Conservation (phyloP, 192 early-diverging fungal species). For the Mortierella claussenii region DNA sequence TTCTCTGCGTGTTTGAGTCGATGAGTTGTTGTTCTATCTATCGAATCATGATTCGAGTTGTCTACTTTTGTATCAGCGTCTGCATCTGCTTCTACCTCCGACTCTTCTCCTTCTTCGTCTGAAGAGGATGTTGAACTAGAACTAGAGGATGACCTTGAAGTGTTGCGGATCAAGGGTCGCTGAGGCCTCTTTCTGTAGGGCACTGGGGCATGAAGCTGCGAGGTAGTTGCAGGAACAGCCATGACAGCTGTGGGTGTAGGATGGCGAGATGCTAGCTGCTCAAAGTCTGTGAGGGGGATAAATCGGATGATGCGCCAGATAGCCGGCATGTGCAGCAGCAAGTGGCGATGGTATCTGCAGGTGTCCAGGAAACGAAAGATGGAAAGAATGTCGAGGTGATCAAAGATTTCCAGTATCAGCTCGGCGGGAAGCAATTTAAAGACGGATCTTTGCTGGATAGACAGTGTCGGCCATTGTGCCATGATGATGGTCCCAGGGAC, state of each 20-base stretch:
- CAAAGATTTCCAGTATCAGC: constrained; percentile 50
- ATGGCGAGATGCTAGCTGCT: not conserved
- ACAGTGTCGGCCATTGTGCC: too few relatives aligned
- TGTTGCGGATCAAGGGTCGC: not conserved
- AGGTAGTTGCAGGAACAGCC: not conserved
- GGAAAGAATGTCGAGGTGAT: constrained; percentile 57
- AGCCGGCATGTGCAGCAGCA: constrained; percentile 50
- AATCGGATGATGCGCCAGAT: constrained; percentile 57
- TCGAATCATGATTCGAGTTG: too few relatives aligned
- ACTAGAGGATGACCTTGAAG: not conserved
- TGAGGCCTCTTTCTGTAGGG: not conserved
- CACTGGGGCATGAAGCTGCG: not conserved
- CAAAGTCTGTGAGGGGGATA: constrained; percentile 39
- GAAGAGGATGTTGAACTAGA: not conserved
- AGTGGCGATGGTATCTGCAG: constrained; percentile 51
- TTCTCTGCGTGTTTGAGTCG: constrained; percentile 43
- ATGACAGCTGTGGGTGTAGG: not conserved
- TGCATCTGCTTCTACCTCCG: not conserved
- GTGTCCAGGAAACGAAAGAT: constrained; percentile 58
- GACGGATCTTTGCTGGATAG: constrained; percentile 18
- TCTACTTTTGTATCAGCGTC: not conserved
- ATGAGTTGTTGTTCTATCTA: too few relatives aligned
- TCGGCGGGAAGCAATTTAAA: constrained; percentile 48
- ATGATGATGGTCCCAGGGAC: too few relatives aligned
- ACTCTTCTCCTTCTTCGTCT: not conserved